phyloP scores from a whole-genome alignment of 2,329 filamentous ascomycete species.

The Talaromyces sp. region DNA sequence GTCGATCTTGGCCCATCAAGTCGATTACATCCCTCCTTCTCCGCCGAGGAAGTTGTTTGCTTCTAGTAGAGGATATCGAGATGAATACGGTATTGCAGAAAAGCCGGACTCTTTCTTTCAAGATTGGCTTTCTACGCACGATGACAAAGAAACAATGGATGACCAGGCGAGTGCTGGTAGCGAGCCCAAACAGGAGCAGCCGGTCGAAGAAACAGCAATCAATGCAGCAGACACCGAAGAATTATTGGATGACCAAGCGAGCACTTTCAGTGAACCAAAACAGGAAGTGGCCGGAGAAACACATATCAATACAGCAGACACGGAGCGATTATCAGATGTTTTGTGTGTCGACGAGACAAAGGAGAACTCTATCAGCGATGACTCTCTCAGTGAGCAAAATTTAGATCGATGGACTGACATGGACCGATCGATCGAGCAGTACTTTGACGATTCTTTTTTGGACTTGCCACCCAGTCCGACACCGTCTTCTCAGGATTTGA shows the following conservation, averaged over 20 bases:
- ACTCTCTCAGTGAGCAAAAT: neutral
- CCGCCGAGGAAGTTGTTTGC: neutral
- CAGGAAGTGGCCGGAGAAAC: neutral
- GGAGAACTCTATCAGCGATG: too few species aligned
- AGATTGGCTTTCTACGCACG: neutral
- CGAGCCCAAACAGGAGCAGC: neutral
- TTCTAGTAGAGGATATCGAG: neutral
- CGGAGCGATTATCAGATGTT: neutral
- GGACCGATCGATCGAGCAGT: neutral
- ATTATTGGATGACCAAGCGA: too few species aligned
- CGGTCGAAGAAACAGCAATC: neutral
- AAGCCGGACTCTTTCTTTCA: neutral
- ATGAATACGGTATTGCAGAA: neutral
- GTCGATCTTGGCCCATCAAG: neutral
- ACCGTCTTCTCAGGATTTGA: conserved; percentile 15
- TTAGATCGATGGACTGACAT: neutral
- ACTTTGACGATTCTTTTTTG: neutral
- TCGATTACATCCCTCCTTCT: neutral
- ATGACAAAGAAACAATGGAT: neutral
- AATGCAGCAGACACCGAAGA: neutral
- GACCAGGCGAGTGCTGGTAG: neutral
- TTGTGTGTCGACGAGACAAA: neutral
- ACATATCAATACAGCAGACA: neutral
- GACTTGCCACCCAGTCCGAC: conserved; percentile 15
- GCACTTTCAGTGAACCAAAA: too few species aligned